Evolutionary conservation across 345 rosid genomes (phyloP).

Genomic region (Salix dunnii): DNA sequence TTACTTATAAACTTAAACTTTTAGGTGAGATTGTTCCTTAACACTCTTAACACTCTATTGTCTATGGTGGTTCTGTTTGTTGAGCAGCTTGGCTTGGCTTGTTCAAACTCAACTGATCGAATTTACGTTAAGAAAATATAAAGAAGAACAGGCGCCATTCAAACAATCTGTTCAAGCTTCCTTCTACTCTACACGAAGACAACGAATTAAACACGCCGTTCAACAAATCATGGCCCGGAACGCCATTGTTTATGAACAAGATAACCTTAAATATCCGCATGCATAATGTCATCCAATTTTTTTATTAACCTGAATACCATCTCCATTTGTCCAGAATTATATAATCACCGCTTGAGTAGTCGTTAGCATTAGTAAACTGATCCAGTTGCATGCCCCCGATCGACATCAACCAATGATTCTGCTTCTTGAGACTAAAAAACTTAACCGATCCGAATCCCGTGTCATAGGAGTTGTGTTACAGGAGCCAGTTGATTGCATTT

Average conservation of each 20-base stretch:
- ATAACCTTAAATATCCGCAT: not conserved
- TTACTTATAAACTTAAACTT: no score
- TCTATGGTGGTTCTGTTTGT: not conserved
- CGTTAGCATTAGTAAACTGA: not conserved
- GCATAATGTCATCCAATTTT: not conserved
- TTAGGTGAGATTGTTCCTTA: no score
- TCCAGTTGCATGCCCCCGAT: not conserved
- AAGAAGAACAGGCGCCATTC: no score
- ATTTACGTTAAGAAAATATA: not conserved
- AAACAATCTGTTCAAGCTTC: not conserved
- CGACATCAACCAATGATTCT: not conserved
- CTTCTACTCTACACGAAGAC: not conserved
- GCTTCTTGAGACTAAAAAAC: not conserved
- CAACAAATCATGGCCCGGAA: not conserved
- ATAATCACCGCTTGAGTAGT: not conserved
- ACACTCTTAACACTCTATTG: no score
- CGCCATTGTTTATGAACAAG: not conserved
- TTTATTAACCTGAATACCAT: not conserved
- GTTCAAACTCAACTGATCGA: not conserved
- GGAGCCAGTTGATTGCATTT: not conserved
- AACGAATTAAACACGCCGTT: not conserved
- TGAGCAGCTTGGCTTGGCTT: not conserved
- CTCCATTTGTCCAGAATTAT: not conserved
- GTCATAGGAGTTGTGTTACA: not conserved
- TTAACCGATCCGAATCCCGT: not conserved